Percentiles rank a stretch among this genome's conserved stretches.
These are phyloP conservation scores for Macrolepiota albuminosa DNA, from an alignment of 768 basidiomycete genomes.

Conservation along the genomic window DNA sequence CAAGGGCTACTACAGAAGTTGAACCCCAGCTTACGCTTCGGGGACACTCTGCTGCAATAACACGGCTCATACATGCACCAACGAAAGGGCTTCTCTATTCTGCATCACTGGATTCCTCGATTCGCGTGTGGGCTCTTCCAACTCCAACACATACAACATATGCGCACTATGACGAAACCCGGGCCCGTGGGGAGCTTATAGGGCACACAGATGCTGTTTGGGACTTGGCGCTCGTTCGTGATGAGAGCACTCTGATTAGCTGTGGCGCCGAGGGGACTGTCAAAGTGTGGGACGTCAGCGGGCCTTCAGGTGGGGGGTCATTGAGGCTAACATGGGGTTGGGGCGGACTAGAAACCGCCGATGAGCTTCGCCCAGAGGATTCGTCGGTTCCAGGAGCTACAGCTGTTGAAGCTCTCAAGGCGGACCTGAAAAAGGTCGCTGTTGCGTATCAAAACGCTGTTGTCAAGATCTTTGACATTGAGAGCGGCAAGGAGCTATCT, in stretches of 20 bases:
- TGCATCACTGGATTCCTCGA: slow-evolving; percentile 89
- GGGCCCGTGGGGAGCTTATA: slow-evolving; percentile 73
- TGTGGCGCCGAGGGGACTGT: slow-evolving; percentile 89
- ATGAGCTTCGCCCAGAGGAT: slow-evolving; percentile 41
- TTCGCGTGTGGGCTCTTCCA: slow-evolving; percentile 88
- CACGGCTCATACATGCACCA: slow-evolving; percentile 76
- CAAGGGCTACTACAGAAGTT: slow-evolving; percentile 74
- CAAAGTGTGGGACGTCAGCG: slow-evolving; percentile 90
- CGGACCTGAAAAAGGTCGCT: slow-evolving; percentile 80
- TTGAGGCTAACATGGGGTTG: slow-evolving; percentile 80
- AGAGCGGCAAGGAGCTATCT: slow-evolving; percentile 73
- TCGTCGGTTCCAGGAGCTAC: slow-evolving; percentile 67
- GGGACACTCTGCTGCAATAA: slow-evolving; percentile 90
- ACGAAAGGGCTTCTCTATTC: slow-evolving; percentile 79
- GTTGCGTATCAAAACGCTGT: slow-evolving; percentile 88
- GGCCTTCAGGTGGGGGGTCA: slow-evolving; percentile 56
- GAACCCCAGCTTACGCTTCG: slow-evolving; percentile 93
- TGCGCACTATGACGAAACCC: slow-evolving; percentile 81
- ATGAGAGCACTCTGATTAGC: slow-evolving; percentile 80
- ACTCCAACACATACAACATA: slow-evolving; percentile 78
- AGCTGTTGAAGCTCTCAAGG: slow-evolving; percentile 76
- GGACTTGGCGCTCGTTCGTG: slow-evolving; percentile 85
- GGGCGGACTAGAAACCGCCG: slow-evolving; percentile 53
- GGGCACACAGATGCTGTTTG: slow-evolving; percentile 96
- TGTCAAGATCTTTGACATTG: slow-evolving; percentile 90